Percentiles rank a stretch among this genome's conserved stretches.
These are phyloP conservation scores for Gossypium sturtianum DNA, from an alignment of 345 rosid species.

Conservation along the genomic window DNA sequence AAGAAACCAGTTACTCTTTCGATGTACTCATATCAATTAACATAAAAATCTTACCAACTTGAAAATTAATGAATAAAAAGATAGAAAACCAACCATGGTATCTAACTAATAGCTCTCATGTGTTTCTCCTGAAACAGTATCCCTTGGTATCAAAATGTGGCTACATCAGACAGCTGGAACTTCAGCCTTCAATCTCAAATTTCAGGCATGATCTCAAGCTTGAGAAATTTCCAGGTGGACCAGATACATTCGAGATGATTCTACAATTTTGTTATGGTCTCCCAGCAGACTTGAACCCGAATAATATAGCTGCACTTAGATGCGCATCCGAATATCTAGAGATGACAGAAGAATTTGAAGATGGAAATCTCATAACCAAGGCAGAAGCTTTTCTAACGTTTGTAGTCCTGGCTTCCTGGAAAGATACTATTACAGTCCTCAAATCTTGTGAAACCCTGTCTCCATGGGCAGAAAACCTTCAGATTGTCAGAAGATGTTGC, in stretches of 20 bases:
- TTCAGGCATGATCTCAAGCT: slow-evolving; percentile 52
- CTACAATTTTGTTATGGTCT: slow-evolving; percentile 68
- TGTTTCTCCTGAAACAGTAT: slow-evolving; percentile 43
- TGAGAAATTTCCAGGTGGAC: slow-evolving; percentile 72
- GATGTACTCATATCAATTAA: neutral
- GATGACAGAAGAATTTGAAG: slow-evolving; percentile 84
- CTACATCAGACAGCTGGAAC: slow-evolving; percentile 55
- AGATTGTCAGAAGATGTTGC: slow-evolving; percentile 76
- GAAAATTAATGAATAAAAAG: neutral
- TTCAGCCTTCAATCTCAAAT: slow-evolving; percentile 53
- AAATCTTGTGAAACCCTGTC: slow-evolving; percentile 62
- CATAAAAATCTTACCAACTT: neutral
- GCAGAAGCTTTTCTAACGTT: slow-evolving; percentile 82
- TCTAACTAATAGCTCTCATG: neutral
- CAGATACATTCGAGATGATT: slow-evolving; percentile 60
- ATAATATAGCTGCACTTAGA: slow-evolving; percentile 58
- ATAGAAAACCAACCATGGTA: neutral
- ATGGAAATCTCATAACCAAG: slow-evolving; percentile 68
- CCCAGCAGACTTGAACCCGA: slow-evolving; percentile 51
- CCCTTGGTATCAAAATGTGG: slow-evolving; percentile 84
- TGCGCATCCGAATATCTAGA: slow-evolving; percentile 81
- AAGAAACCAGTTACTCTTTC: neutral
- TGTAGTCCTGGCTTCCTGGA: slow-evolving; percentile 73
- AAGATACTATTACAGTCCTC: slow-evolving; percentile 64
- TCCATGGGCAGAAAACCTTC: slow-evolving; percentile 90